phyloP scores from a whole-genome alignment of 2,329 filamentous ascomycete species.

The Helotiales sp. region DNA sequence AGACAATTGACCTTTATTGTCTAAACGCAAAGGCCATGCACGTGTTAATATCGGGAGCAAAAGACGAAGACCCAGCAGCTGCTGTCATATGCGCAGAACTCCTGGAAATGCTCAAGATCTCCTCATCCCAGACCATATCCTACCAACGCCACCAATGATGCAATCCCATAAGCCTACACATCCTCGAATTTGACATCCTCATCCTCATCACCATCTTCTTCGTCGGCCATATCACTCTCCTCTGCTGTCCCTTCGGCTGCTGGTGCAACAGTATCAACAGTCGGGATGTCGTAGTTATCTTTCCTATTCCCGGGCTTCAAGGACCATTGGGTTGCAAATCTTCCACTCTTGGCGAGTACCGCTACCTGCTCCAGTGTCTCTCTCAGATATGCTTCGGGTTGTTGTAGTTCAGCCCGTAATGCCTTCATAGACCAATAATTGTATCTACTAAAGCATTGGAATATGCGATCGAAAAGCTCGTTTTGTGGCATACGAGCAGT shows the following conservation, averaged over 20 bases:
- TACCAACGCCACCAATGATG: not conserved
- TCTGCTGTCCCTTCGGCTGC: constrained; percentile 47
- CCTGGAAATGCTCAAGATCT: not conserved
- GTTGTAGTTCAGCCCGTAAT: constrained; percentile 72
- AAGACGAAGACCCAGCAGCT: not conserved
- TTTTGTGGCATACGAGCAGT: constrained; percentile 86
- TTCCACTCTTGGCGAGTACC: constrained; percentile 76
- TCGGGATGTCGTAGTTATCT: constrained; percentile 48
- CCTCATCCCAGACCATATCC: not conserved
- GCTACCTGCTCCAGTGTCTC: constrained; percentile 82
- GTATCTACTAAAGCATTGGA: constrained; percentile 79
- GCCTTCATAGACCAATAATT: constrained; percentile 94
- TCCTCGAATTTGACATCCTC: constrained; percentile 77
- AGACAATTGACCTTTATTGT: not conserved
- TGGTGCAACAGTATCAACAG: constrained; percentile 51
- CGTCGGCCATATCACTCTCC: constrained; percentile 55
- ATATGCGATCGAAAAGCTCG: constrained; percentile 83
- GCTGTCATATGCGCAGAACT: not conserved
- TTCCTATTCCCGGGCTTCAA: constrained; percentile 70
- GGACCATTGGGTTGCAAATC: constrained; percentile 84
- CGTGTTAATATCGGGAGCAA: not conserved
- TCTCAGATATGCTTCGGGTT: constrained; percentile 92
- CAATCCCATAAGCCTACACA: constrained; percentile 42
- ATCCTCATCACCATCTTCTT: constrained; percentile 66
- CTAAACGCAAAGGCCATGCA: not conserved